These are phyloP conservation scores for Pseudocohnilembus persalinus DNA, from an alignment of 169 alveolate species.

Conservation along the genomic window DNA sequence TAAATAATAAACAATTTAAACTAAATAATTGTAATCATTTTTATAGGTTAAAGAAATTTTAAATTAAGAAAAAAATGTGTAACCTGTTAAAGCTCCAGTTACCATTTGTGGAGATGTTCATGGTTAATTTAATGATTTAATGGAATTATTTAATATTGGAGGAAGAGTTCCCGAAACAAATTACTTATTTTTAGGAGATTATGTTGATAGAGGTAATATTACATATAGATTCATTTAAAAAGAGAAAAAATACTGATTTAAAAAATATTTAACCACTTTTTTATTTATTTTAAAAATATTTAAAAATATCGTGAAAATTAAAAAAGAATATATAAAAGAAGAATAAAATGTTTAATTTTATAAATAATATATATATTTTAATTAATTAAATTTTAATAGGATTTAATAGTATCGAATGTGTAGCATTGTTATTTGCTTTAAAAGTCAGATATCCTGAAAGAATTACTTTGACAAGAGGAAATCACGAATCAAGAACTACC, in stretches of 20 bases:
- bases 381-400: conserved; percentile 72
- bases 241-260: neutral
- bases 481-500: conserved; percentile 53
- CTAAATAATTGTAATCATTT: too few relatives aligned
- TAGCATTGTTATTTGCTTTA: conserved; percentile 38
- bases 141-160: conserved; percentile 30
- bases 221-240: neutral
- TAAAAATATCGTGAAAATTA: neutral
- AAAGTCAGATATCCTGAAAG: conserved; percentile 64
- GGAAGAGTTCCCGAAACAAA: conserved; percentile 40
- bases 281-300: neutral
- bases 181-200: conserved; percentile 39
- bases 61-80: conserved; percentile 59
- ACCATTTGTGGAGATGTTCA: conserved; percentile 51
- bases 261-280: neutral
- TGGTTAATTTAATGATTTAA: conserved; percentile 27
- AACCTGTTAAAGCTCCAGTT: conserved; percentile 63
- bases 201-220: conserved; percentile 52
- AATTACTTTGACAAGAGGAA: conserved; percentile 59
- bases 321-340: neutral
- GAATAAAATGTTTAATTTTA: neutral
- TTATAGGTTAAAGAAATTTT: conserved; percentile 66
- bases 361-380: neutral
- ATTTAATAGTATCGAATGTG: conserved; percentile 42
- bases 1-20: too few relatives aligned